A percentile compares a stretch with the other conserved stretches of the same genome.
Evolutionary conservation across 768 basidiomycete genomes (phyloP).

Genomic region (Podaxis rugospora): DNA sequence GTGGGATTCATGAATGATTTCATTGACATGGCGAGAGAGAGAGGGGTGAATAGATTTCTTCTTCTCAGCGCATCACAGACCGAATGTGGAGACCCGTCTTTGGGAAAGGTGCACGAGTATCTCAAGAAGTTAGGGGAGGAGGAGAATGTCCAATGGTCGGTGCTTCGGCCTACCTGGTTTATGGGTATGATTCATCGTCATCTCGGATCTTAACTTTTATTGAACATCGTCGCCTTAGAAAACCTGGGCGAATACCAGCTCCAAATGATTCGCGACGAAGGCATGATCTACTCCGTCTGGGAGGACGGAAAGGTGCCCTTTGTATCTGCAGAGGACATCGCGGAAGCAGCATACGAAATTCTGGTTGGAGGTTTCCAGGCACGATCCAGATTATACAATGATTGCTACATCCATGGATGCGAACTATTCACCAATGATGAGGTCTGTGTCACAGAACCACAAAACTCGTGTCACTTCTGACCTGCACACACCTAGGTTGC

Average conservation of each 20-base stretch:
- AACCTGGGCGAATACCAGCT: constrained; percentile 22
- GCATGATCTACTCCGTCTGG: constrained; percentile 22
- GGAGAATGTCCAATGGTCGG: constrained; percentile 27
- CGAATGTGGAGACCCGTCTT: neutral
- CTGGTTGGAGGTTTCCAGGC: constrained; percentile 15
- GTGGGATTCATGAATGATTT: constrained; percentile 16
- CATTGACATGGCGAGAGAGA: constrained; percentile 23
- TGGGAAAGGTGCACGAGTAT: constrained; percentile 31
- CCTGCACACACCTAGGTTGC: constrained; percentile 18
- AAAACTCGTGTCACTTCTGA: neutral
- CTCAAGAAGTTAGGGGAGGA: constrained; percentile 22
- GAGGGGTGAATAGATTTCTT: constrained; percentile 25
- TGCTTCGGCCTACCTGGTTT: constrained; percentile 35
- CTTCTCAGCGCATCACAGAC: constrained; percentile 20
- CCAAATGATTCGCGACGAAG: constrained; percentile 18
- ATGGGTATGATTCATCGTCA: constrained; percentile 20
- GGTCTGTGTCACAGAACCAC: constrained; percentile 13
- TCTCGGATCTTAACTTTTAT: neutral
- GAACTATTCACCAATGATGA: constrained; percentile 26
- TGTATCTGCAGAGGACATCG: constrained; percentile 29
- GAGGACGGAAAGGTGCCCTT: constrained; percentile 25
- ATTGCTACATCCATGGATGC: constrained; percentile 28
- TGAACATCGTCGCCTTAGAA: constrained; percentile 16
- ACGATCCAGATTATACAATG: constrained; percentile 19
- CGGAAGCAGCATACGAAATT: constrained; percentile 26